These are phyloP conservation scores for Stemphylium lycopersici DNA, from an alignment of 2,329 filamentous ascomycete species.

Conservation along the genomic window DNA sequence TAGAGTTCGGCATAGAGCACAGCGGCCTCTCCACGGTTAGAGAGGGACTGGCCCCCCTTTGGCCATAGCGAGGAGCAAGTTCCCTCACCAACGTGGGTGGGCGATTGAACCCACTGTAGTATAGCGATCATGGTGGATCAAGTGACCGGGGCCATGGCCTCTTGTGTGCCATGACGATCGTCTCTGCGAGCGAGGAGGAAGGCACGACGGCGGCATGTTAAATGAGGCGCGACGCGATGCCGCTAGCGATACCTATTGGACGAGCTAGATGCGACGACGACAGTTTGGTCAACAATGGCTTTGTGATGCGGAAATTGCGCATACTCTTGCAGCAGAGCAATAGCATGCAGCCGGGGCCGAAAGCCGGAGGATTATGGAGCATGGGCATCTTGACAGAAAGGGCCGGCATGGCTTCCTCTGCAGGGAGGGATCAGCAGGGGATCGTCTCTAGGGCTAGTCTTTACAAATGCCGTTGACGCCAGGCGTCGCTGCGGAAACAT, in stretches of 20 bases:
- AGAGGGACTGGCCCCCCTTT: conserved; percentile 2
- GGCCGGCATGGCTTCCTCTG: conserved; percentile 1
- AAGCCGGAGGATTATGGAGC: neutral
- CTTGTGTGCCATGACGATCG: neutral
- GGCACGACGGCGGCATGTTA: conserved; percentile 9
- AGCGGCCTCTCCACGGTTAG: conserved; percentile 6
- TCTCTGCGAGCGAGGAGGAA: neutral
- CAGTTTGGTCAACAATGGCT: conserved; percentile 12
- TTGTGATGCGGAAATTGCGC: conserved; percentile 34
- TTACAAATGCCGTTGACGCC: conserved; percentile 4
- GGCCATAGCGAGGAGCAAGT: conserved; percentile 1
- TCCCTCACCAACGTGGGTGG: neutral
- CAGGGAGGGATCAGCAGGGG: conserved; percentile 6
- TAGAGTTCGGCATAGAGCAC: conserved; percentile 11
- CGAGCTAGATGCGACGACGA: conserved; percentile 11
- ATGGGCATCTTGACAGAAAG: neutral
- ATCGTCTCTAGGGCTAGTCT: neutral
- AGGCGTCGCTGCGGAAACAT: conserved; percentile 1
- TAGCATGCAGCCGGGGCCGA: conserved; percentile 1
- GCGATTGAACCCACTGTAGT: neutral
- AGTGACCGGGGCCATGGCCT: no score
- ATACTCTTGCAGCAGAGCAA: conserved; percentile 1
- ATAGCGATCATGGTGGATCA: neutral
- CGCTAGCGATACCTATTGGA: conserved; percentile 19
- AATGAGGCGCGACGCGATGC: conserved; percentile 9